Evolutionary conservation across 2,329 filamentous ascomycete species (phyloP), one percentile per base, ranked within the genome.

Genomic region (Scopulariopsis brevicaulis): DNA sequence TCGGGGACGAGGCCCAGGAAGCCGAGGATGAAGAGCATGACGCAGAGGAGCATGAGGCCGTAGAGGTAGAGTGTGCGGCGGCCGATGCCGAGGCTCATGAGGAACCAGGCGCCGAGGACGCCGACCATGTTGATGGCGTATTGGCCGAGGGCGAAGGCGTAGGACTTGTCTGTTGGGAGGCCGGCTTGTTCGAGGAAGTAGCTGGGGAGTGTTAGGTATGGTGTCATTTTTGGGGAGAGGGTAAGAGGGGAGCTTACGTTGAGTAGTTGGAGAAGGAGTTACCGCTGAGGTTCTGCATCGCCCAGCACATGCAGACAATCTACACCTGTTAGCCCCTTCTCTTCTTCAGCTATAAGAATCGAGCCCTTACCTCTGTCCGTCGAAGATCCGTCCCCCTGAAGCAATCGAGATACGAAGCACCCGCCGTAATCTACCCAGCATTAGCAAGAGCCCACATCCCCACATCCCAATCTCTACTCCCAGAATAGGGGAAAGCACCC

Each of bases 321-420:
- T 46, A 14, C 40, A 14, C n/a, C n/a, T n/a, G n/a, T n/a, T n/a
- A n/a, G n/a, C n/a, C n/a, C n/a, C n/a, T n/a, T n/a, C n/a, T 50
- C 3, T 15, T 50, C 15, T 14, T 40, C 18, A 50, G 46, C 46
- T n/a, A n/a, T 4, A 6, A 50, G 10, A 4, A 11, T 40, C 12
- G 12, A 18, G 12, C 14, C 37, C n/a, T 50, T 56, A 56, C 55
- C 55, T 80, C 90, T 1, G 90, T 96, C 28, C 91, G 83, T 59
- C 90, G 86, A 54, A 86, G 75, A 67, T 96, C 86, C 14, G 82
- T 80, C 12, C 90, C 90, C 68, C 80, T 85, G 79, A 96, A 95
- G 73, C 90, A 96, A 70, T 96, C 90, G 64, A 81, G 71, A 70
- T 94, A 96, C 57, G 78, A 84, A 6, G 88, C 83, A 34, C 90